Percentiles rank a stretch among this genome's conserved stretches.
These are phyloP conservation scores for Ogataea neopini DNA, from an alignment of 805 yeast genomes.

Conservation along the genomic window DNA sequence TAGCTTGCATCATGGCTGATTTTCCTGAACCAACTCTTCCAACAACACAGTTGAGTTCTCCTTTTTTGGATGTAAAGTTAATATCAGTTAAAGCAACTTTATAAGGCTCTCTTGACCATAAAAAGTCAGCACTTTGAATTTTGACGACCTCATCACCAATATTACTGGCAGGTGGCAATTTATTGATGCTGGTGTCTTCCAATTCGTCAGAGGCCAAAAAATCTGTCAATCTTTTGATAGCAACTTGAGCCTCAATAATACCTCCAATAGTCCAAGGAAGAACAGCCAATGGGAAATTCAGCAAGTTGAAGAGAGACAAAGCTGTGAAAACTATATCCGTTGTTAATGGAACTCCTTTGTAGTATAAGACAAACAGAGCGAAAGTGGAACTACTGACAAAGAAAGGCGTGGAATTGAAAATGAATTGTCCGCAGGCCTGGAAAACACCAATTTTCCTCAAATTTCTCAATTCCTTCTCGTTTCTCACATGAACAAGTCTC, in stretches of 20 bases:
- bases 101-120: slow-evolving; percentile 76
- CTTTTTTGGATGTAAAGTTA: slow-evolving; percentile 64
- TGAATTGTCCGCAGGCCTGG: slow-evolving; percentile 68
- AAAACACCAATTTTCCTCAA: slow-evolving; percentile 72
- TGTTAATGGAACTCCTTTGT: slow-evolving; percentile 61
- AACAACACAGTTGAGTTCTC: slow-evolving; percentile 80
- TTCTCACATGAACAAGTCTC: slow-evolving; percentile 78
- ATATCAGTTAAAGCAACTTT: slow-evolving; percentile 68
- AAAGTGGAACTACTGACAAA: slow-evolving; percentile 89
- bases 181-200: slow-evolving; percentile 65
- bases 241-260: slow-evolving; percentile 86
- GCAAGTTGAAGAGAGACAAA: slow-evolving; percentile 79
- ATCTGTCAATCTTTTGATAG: slow-evolving; percentile 68
- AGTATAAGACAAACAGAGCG: slow-evolving; percentile 64
- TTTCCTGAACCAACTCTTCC: slow-evolving; percentile 93
- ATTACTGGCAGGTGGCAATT: slow-evolving; percentile 45
- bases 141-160: slow-evolving; percentile 69
- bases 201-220: slow-evolving; percentile 78
- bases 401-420: slow-evolving; percentile 86
- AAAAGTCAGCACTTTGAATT: slow-evolving; percentile 66
- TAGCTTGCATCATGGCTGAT: slow-evolving; percentile 74
- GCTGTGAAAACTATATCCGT: slow-evolving; percentile 95
- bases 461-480: slow-evolving; percentile 79
- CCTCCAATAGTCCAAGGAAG: slow-evolving; percentile 88
- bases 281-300: slow-evolving; percentile 88